Percentiles rank a stretch among this genome's conserved stretches.
phyloP scores from a whole-genome alignment of 2,329 filamentous ascomycete species.

The Colletotrichum neosansevieriae region DNA sequence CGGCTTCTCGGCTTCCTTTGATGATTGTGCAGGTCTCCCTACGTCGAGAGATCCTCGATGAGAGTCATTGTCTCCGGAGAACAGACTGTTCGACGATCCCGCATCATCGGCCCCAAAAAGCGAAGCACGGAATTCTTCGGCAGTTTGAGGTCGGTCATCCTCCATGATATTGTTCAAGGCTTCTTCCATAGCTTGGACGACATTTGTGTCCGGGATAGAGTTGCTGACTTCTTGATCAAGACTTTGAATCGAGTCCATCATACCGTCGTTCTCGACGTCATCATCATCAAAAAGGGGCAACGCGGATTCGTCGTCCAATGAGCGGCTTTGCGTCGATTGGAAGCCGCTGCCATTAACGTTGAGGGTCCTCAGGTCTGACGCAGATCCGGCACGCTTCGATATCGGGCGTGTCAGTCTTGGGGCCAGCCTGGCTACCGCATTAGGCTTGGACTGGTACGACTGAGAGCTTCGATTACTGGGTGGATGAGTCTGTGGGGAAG shows the following conservation, averaged over 20 bases:
- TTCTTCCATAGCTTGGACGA: conserved; percentile 93
- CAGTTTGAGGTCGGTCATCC: conserved; percentile 70
- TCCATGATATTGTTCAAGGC: conserved; percentile 94
- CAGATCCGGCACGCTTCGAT: conserved; percentile 59
- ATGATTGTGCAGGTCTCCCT: conserved; percentile 47
- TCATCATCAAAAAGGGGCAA: conserved; percentile 84
- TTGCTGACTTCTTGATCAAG: conserved; percentile 78
- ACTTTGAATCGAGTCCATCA: conserved; percentile 80
- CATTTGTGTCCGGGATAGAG: conserved; percentile 76
- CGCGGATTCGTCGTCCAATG: conserved; percentile 72
- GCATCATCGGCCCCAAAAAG: conserved; percentile 71
- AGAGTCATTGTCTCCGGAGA: conserved; percentile 70
- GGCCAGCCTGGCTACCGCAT: conserved; percentile 57
- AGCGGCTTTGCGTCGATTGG: conserved; percentile 67
- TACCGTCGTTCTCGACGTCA: conserved; percentile 77
- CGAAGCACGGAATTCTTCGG: conserved; percentile 74
- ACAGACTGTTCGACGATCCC: conserved; percentile 57
- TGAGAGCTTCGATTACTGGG: conserved; percentile 45
- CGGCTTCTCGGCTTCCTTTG: conserved; percentile 74
- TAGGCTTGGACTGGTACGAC: conserved; percentile 59
- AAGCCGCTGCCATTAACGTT: conserved; percentile 52
- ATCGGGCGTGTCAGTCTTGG: conserved; percentile 57
- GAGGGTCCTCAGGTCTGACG: conserved; percentile 59
- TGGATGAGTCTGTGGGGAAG: conserved; percentile 22
- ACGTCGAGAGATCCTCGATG: conserved; percentile 72